Percentiles rank a stretch among this genome's conserved stretches.
phyloP scores from a whole-genome alignment of 345 rosid species.

The Moricandia arvensis region DNA sequence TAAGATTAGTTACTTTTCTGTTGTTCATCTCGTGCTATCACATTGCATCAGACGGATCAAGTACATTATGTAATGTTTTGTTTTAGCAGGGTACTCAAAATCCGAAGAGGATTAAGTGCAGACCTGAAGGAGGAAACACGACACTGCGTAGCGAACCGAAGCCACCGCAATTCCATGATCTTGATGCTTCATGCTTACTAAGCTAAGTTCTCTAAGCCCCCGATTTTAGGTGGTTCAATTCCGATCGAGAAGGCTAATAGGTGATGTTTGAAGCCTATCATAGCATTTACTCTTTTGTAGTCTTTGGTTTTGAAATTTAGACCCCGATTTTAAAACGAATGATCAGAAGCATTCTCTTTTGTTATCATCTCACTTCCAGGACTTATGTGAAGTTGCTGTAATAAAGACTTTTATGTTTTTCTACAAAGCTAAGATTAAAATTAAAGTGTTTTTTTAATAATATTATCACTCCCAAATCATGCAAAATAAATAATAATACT shows the following conservation, averaged over 20 bases:
- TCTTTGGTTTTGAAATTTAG: slow-evolving; percentile 22
- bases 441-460: no score
- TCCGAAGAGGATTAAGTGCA: slow-evolving; percentile 66
- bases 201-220: slow-evolving; percentile 21
- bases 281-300: slow-evolving; percentile 20
- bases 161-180: slow-evolving; percentile 87
- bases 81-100: slow-evolving; percentile 83
- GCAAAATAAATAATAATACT: neutral
- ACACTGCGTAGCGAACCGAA: slow-evolving; percentile 75
- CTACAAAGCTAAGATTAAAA: no score
- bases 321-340: slow-evolving; percentile 19
- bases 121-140: slow-evolving; percentile 94
- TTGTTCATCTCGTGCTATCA: no score
- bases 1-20: no score
- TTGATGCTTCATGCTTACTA: slow-evolving; percentile 89
- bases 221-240: no score
- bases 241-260: no score
- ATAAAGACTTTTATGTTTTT: slow-evolving; percentile 8
- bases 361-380: slow-evolving; percentile 3
- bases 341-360: neutral
- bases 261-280: slow-evolving; percentile 14
- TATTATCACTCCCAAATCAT: slow-evolving; percentile 1
- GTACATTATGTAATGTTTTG: neutral
- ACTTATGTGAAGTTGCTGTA: slow-evolving; percentile 21
- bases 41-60: no score